A percentile compares a stretch with the other conserved stretches of the same genome.
These are phyloP conservation scores for Tetrapyrgos nigripes DNA, from an alignment of 1,284 basidiomycete genomes.

Conservation along the genomic window DNA sequence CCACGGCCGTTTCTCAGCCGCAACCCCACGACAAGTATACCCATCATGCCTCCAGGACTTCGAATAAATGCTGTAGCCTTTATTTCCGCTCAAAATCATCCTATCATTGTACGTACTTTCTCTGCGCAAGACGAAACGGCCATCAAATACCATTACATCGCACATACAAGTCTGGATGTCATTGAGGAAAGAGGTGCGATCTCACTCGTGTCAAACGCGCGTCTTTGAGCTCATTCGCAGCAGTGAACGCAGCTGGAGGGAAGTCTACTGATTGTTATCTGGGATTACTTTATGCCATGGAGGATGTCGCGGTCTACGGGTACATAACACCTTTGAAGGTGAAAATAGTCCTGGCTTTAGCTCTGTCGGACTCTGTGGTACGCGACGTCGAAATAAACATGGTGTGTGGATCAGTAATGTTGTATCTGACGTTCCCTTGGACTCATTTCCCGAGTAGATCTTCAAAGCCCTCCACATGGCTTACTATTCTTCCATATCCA, in stretches of 20 bases:
- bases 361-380: slow-evolving; percentile 80
- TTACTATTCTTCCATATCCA: slow-evolving; percentile 77
- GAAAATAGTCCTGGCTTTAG: slow-evolving; percentile 79
- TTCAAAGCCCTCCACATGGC: slow-evolving; percentile 85
- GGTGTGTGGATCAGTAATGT: slow-evolving; percentile 44
- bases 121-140: slow-evolving; percentile 65
- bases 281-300: slow-evolving; percentile 79
- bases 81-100: slow-evolving; percentile 81
- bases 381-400: slow-evolving; percentile 74
- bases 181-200: slow-evolving; percentile 74
- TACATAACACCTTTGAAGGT: slow-evolving; percentile 83
- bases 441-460: slow-evolving; percentile 51
- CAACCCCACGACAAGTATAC: background rate
- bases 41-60: slow-evolving; percentile 65
- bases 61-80: slow-evolving; percentile 81
- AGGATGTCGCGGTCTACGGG: slow-evolving; percentile 84
- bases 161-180: slow-evolving; percentile 81
- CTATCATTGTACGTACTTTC: slow-evolving; percentile 78
- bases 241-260: slow-evolving; percentile 51
- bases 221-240: slow-evolving; percentile 16
- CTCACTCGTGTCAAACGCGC: slow-evolving; percentile 2
- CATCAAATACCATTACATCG: slow-evolving; percentile 83
- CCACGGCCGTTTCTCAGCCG: background rate
- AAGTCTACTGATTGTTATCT: slow-evolving; percentile 78
- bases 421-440: background rate